A percentile compares a stretch with the other conserved stretches of the same genome.
Conservation (phyloP, 345 rosid genomes). For the Eucalyptus marginata region DNA sequence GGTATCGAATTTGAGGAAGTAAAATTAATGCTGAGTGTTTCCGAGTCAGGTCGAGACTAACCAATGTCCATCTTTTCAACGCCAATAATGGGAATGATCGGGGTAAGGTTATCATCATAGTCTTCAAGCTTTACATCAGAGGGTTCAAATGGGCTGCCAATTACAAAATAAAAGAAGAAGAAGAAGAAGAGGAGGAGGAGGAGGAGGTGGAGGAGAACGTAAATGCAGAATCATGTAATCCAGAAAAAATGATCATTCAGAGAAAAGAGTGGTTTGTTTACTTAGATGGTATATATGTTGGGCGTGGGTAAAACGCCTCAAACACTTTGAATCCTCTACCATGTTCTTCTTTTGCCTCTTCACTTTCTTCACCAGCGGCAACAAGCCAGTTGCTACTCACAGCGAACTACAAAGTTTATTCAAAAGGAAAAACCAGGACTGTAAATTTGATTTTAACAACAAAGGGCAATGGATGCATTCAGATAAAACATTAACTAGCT, state of each 20-base stretch:
- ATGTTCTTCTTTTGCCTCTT: conserved; percentile 23
- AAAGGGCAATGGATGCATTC: neutral
- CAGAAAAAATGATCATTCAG: neutral
- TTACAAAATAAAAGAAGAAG: neutral
- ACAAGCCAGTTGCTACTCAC: conserved; percentile 21
- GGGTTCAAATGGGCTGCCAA: conserved; percentile 36
- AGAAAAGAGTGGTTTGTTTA: neutral
- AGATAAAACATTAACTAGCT: neutral
- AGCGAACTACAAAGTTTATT: conserved; percentile 13
- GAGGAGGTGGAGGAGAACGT: neutral
- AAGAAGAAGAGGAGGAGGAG: neutral
- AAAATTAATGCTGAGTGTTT: neutral
- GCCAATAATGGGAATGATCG: conserved; percentile 37
- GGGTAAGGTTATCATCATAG: conserved; percentile 39
- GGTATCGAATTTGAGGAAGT: neutral
- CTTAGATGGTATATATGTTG: conserved; percentile 37
- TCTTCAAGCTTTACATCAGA: conserved; percentile 9
- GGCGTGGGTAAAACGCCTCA: conserved; percentile 43
- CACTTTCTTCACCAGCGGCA: conserved; percentile 46
- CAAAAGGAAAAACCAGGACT: neutral
- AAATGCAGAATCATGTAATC: neutral
- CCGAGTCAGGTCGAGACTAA: neutral
- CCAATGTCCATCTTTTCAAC: conserved; percentile 35
- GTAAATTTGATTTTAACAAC: neutral
- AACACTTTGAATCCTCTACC: conserved; percentile 26